Conservation (phyloP, 2,329 filamentous ascomycete species). For the Aquanectria penicillioides region DNA sequence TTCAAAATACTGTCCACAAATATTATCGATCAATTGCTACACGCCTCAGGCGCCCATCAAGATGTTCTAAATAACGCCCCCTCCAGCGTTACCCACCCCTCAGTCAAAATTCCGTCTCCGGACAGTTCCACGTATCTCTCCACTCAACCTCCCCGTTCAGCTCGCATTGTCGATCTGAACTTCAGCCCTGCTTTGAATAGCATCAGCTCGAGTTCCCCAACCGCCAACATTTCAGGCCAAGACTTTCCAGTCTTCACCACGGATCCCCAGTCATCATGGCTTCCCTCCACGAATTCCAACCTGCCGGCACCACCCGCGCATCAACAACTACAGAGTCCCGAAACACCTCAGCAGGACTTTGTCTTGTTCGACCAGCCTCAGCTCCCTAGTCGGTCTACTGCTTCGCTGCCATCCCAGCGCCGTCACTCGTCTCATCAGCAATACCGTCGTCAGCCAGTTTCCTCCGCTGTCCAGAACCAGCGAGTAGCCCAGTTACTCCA, state of each 20-base stretch:
- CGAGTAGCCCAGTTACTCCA: slow-evolving; percentile 69
- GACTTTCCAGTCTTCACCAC: slow-evolving; percentile 83
- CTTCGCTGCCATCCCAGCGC: slow-evolving; percentile 54
- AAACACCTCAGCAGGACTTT: slow-evolving; percentile 74
- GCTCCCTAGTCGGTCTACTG: slow-evolving; percentile 50
- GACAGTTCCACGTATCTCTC: slow-evolving; percentile 53
- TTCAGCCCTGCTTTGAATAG: slow-evolving; percentile 67
- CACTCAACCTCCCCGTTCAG: slow-evolving; percentile 57
- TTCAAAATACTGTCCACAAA: slow-evolving; percentile 41
- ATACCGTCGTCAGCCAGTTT: slow-evolving; percentile 53
- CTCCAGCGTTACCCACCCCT: slow-evolving; percentile 49
- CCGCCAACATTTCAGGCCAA: slow-evolving; percentile 70
- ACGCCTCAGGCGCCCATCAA: slow-evolving; percentile 56
- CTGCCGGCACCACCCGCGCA: slow-evolving; percentile 71
- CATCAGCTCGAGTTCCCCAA: slow-evolving; percentile 67
- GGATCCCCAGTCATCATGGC: slow-evolving; percentile 85
- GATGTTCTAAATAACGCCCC: slow-evolving; percentile 67
- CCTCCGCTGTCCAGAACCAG: slow-evolving; percentile 62
- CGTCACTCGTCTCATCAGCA: slow-evolving; percentile 57
- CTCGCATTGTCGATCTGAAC: slow-evolving; percentile 75
- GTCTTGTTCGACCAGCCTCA: slow-evolving; percentile 74
- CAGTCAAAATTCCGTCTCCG: slow-evolving; percentile 65
- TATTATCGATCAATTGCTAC: slow-evolving; percentile 43
- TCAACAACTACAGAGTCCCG: slow-evolving; percentile 62
- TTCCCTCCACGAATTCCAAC: slow-evolving; percentile 73